Percentiles rank a stretch among this genome's conserved stretches.
Conservation (phyloP, 2,329 filamentous ascomycete species). For the Epicoccum sorghinum region DNA sequence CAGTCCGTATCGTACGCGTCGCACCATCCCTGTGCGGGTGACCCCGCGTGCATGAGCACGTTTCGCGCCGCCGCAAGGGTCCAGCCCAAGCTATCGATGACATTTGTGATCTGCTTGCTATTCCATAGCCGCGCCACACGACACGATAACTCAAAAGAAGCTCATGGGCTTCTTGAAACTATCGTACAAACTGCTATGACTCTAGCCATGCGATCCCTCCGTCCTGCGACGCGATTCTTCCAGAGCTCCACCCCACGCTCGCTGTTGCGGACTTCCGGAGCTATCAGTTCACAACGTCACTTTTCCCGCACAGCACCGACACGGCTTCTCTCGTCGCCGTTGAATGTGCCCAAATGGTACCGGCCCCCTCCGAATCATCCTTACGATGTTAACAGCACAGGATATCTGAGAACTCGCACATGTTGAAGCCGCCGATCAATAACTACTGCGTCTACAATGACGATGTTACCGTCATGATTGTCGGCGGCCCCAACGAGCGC, state of each 20-base stretch:
- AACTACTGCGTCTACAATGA: slow-evolving; percentile 97
- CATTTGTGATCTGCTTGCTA: slow-evolving; percentile 4
- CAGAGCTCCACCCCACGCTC: slow-evolving; percentile 19
- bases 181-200: slow-evolving; percentile 3
- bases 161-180: background rate
- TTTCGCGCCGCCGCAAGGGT: slow-evolving; percentile 17
- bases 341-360: slow-evolving; percentile 52
- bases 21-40: slow-evolving; percentile 28
- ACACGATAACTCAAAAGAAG: background rate
- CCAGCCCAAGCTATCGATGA: slow-evolving; percentile 6
- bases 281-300: slow-evolving; percentile 23
- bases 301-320: slow-evolving; percentile 35
- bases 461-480: slow-evolving; percentile 85
- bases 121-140: slow-evolving; percentile 2
- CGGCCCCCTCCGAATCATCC: background rate
- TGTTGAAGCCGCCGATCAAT: slow-evolving; percentile 92
- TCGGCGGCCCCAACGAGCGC: slow-evolving; percentile 92
- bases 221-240: slow-evolving; percentile 20
- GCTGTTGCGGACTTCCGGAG: slow-evolving; percentile 19
- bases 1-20: slow-evolving; percentile 20
- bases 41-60: slow-evolving; percentile 14
- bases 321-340: slow-evolving; percentile 36
- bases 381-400: slow-evolving; percentile 55
- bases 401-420: slow-evolving; percentile 89
- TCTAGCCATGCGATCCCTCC: slow-evolving; percentile 27